A percentile compares a stretch with the other conserved stretches of the same genome.
These are phyloP conservation scores for Erythrobasidium yunnanense DNA, from an alignment of 768 basidiomycete genomes.

Conservation along the genomic window DNA sequence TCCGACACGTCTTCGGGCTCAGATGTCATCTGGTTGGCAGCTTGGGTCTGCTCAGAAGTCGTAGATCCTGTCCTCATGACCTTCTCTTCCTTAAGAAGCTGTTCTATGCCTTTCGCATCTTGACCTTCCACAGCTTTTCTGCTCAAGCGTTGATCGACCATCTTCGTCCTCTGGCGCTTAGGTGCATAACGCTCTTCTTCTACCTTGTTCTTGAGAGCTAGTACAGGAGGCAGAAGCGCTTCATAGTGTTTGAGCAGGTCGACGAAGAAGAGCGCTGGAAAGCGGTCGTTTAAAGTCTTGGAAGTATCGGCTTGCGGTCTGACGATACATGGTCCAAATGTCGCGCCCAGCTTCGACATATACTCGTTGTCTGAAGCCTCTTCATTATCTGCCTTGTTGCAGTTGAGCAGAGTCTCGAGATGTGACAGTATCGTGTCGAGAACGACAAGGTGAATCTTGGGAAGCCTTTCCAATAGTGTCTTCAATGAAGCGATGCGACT, in stretches of 20 bases:
- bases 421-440: slow-evolving; percentile 69
- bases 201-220: slow-evolving; percentile 59
- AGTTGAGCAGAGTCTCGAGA: slow-evolving; percentile 45
- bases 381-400: not conserved
- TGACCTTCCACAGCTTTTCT: slow-evolving; percentile 17
- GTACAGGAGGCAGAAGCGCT: slow-evolving; percentile 64
- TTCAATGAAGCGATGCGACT: slow-evolving; percentile 45
- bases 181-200: slow-evolving; percentile 29
- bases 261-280: slow-evolving; percentile 69
- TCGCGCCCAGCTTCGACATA: slow-evolving; percentile 73
- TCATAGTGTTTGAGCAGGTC: slow-evolving; percentile 70
- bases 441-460: slow-evolving; percentile 67
- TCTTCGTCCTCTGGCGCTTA: slow-evolving; percentile 34
- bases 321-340: slow-evolving; percentile 70
- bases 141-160: slow-evolving; percentile 35
- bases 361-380: slow-evolving; percentile 61
- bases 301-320: slow-evolving; percentile 72
- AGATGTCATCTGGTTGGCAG: not conserved
- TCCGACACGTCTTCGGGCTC: not conserved
- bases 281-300: slow-evolving; percentile 79
- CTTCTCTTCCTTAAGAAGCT: not conserved
- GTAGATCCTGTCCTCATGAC: not conserved
- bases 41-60: not conserved
- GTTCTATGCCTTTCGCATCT: not conserved
- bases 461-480: slow-evolving; percentile 56